Base-by-base conservation (phyloP, 345 rosid species). In the Populus pruinosa region DNA sequence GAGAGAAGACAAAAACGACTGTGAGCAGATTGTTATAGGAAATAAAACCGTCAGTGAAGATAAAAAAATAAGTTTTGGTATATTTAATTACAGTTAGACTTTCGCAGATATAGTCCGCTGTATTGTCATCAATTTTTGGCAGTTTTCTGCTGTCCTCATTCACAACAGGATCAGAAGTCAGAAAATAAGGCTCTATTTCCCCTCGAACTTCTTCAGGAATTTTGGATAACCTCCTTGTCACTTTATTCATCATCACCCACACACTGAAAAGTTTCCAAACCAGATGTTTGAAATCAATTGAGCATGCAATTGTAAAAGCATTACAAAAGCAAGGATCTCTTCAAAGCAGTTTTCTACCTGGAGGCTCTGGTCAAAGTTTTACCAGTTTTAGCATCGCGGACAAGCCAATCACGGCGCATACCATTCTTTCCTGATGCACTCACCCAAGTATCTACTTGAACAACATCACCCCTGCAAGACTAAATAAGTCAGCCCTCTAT, bases 241-340 rank as follows among this genome's bases (percentile, higher is more conserved):
- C 75, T 87, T 94, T 96, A 90, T 96, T 96, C 98, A 96, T 94
- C 99, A 94, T 91, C 84, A 96, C 98, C 97, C 98, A 96, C 63
- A 93, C 88, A 85, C 99, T 94, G 90, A 86, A 81, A 76, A 67
- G 38, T 59, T 59, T 73, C 75, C 55, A 82, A 73, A 71, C 9
- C 35, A 71, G 67, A 76, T 33, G 59, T 23, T n/a, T 62, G 35
- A 75, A 36, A 56, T 27, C 0, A 76, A 71, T 20, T 29, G 31
- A 55, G 61, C 27, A 59, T 64, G 74, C n/a, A 61, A 43, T 41
- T 27, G 17, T n/a, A 44, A 39, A 62, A 35, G 41, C 8, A 56
- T 8, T 3, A 39, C 56, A 35, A 47, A 72, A 11, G 12, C 50
- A 69, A 14, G 25, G 29, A 36, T 43, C 31, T 7, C 31, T 23